A percentile compares a stretch with the other conserved stretches of the same genome.
phyloP scores from a whole-genome alignment of 495 filamentous ascomycete species.

The Aspergillus egyptiacus region DNA sequence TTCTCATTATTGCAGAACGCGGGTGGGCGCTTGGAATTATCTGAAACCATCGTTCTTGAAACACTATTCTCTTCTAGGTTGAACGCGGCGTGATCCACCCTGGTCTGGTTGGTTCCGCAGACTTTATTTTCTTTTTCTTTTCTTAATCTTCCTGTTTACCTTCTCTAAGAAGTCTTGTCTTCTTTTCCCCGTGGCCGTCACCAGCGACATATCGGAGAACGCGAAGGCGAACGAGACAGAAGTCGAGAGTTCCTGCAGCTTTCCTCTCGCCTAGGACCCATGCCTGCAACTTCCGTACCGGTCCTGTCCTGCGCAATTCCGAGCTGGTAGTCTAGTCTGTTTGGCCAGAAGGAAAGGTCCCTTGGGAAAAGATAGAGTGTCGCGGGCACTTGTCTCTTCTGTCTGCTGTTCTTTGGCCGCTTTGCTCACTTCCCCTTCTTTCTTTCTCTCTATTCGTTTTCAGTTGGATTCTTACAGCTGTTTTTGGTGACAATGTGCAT shows the following conservation, averaged over 20 bases:
- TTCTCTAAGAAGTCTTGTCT: slow-evolving; percentile 9
- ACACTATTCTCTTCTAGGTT: slow-evolving; percentile 22
- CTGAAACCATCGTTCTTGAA: slow-evolving; percentile 25
- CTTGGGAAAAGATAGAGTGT: slow-evolving; percentile 18
- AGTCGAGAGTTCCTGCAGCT: slow-evolving; percentile 35
- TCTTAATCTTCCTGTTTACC: slow-evolving; percentile 8
- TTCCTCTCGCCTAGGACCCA: slow-evolving; percentile 27
- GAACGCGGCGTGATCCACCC: slow-evolving; percentile 18
- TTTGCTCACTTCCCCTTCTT: background rate
- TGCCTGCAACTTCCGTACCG: slow-evolving; percentile 18
- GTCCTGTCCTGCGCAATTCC: slow-evolving; percentile 32
- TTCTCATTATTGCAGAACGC: slow-evolving; percentile 13
- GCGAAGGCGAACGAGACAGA: slow-evolving; percentile 12
- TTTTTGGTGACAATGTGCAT: slow-evolving; percentile 22
- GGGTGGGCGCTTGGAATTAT: slow-evolving; percentile 20
- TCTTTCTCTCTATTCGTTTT: slow-evolving; percentile 8
- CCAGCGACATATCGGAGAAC: slow-evolving; percentile 7
- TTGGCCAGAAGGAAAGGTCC: slow-evolving; percentile 23
- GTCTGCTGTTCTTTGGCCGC: slow-evolving; percentile 6
- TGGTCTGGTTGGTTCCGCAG: slow-evolving; percentile 18
- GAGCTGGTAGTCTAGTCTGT: slow-evolving; percentile 34
- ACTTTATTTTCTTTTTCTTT: slow-evolving; percentile 14
- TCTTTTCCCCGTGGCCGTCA: slow-evolving; percentile 10
- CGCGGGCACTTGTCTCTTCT: slow-evolving; percentile 18
- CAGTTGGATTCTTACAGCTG: slow-evolving; percentile 5